These are phyloP conservation scores for Allium fistulosum DNA, from an alignment of 106 monocot genomes.

Conservation along the genomic window DNA sequence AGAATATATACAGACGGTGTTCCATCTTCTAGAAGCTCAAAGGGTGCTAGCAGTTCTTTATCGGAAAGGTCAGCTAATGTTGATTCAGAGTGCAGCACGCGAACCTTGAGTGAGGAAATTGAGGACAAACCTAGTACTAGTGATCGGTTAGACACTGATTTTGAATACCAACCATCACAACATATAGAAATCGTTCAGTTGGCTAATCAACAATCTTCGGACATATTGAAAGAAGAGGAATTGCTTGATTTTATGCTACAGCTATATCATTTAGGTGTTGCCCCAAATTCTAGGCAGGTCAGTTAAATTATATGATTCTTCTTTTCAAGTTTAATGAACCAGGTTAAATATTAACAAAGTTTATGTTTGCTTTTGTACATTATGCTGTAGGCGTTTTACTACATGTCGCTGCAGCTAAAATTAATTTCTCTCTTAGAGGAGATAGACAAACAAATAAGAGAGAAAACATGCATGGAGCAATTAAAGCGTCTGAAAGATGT, in stretches of 20 bases:
- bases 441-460: slow-evolving; percentile 87
- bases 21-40: slow-evolving; percentile 38
- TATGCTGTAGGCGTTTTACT: slow-evolving; percentile 75
- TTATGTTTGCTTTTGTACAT: neutral
- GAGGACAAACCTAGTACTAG: slow-evolving; percentile 73
- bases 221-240: slow-evolving; percentile 67
- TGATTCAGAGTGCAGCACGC: slow-evolving; percentile 55
- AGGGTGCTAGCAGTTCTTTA: slow-evolving; percentile 36
- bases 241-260: slow-evolving; percentile 77
- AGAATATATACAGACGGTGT: slow-evolving; percentile 33
- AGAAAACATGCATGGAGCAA: slow-evolving; percentile 76
- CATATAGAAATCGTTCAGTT: slow-evolving; percentile 28
- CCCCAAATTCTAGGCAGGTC: slow-evolving; percentile 83
- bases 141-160: slow-evolving; percentile 38
- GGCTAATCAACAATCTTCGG: slow-evolving; percentile 41
- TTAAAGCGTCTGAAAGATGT: slow-evolving; percentile 83
- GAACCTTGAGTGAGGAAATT: slow-evolving; percentile 72
- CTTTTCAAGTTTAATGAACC: neutral
- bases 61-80: slow-evolving; percentile 50
- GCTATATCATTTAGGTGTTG: slow-evolving; percentile 77
- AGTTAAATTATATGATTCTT: slow-evolving; percentile 11
- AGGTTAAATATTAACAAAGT: neutral
- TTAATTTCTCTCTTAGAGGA: slow-evolving; percentile 86
- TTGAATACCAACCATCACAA: slow-evolving; percentile 40
- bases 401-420: slow-evolving; percentile 88